Conservation (phyloP, 2,329 filamentous ascomycete genomes). For the Colletotrichum higginsianum region DNA sequence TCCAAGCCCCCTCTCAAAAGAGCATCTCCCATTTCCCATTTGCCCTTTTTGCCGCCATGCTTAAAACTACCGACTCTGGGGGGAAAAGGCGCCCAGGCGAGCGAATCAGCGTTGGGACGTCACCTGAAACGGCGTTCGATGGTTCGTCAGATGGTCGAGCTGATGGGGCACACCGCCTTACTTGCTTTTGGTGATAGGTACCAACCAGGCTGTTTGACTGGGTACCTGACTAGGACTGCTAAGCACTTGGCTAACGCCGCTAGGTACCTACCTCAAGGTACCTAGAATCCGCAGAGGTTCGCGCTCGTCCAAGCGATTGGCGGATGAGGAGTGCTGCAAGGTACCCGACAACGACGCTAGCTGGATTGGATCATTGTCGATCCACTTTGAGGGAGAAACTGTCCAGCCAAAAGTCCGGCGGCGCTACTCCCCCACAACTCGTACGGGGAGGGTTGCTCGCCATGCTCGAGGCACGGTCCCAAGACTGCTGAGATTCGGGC, state of each 20-base stretch:
- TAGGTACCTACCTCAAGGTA: too few relatives aligned
- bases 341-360: slow-evolving; percentile 31
- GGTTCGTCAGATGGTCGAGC: slow-evolving; percentile 34
- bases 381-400: neutral
- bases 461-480: slow-evolving; percentile 21
- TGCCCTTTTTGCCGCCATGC: slow-evolving; percentile 24
- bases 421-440: neutral
- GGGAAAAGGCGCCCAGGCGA: neutral
- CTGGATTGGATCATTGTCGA: neutral
- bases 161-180: neutral
- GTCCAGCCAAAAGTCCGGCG: slow-evolving; percentile 18
- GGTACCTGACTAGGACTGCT: neutral
- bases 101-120: slow-evolving; percentile 33
- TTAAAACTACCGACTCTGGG: neutral
- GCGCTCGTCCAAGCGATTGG: slow-evolving; percentile 28
- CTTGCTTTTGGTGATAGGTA: neutral
- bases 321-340: slow-evolving; percentile 40
- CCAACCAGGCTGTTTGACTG: neutral
- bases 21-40: slow-evolving; percentile 1
- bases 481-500: slow-evolving; percentile 20
- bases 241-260: too few relatives aligned
- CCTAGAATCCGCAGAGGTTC: neutral
- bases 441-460: neutral
- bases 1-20: slow-evolving; percentile 12
- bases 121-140: slow-evolving; percentile 37